Evolutionary conservation across 1,284 basidiomycete genomes (phyloP).

Genomic region (Rhodofomes roseus): DNA sequence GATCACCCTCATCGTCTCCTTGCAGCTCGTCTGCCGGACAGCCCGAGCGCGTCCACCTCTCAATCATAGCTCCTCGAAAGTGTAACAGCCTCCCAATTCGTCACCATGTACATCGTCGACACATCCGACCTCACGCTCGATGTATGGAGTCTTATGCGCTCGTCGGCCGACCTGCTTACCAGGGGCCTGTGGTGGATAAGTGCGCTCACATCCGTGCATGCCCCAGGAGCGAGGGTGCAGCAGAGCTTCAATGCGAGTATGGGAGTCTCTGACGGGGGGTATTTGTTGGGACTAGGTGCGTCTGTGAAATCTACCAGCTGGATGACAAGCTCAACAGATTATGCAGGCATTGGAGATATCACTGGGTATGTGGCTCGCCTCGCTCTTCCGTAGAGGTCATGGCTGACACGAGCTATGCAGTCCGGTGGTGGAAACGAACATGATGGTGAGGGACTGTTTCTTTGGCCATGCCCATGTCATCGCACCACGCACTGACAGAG

Average conservation of each 20-base stretch:
- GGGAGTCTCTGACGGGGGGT: slow-evolving; percentile 32
- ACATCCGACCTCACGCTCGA: slow-evolving; percentile 19
- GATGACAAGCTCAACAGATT: neutral
- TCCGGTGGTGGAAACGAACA: slow-evolving; percentile 75
- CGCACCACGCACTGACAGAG: neutral
- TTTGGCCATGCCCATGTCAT: neutral
- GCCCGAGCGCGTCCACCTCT: no score
- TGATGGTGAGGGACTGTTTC: slow-evolving; percentile 56
- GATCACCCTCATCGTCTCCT: no score
- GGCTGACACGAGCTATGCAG: slow-evolving; percentile 27
- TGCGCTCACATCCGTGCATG: slow-evolving; percentile 9
- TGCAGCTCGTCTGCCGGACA: no score
- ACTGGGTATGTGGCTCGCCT: slow-evolving; percentile 50
- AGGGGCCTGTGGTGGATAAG: slow-evolving; percentile 23
- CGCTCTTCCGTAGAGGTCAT: neutral
- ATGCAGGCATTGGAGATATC: slow-evolving; percentile 67
- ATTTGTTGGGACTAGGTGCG: slow-evolving; percentile 57
- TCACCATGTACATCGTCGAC: slow-evolving; percentile 23
- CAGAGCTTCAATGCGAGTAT: slow-evolving; percentile 6
- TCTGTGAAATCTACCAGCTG: neutral
- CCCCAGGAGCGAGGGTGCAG: neutral
- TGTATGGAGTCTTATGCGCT: slow-evolving; percentile 20
- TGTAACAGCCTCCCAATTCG: neutral
- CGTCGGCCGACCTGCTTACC: slow-evolving; percentile 20
- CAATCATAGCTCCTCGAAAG: no score